Conservation (phyloP, 768 basidiomycete species). For the Baorangia bicolor region DNA sequence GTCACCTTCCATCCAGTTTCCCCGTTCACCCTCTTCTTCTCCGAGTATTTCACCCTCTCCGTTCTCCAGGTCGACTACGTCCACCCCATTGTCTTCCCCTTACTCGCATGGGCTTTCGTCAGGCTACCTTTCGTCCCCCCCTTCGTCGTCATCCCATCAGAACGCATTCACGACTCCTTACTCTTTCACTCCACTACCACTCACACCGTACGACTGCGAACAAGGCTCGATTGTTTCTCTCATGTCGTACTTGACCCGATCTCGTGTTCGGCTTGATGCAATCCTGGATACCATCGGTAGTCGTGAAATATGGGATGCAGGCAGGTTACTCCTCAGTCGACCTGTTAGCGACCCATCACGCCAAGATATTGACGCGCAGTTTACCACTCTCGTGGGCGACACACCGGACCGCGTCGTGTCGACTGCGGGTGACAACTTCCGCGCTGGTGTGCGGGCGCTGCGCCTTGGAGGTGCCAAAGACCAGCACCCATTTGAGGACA, state of each 20-base stretch:
- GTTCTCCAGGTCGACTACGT: conserved; percentile 30
- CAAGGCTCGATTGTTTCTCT: conserved; percentile 25
- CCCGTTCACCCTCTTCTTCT: conserved; percentile 30
- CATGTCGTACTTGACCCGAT: conserved; percentile 26
- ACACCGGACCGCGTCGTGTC: conserved; percentile 62
- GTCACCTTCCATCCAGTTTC: conserved; percentile 25
- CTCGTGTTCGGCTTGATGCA: conserved; percentile 59
- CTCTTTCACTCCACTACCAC: conserved; percentile 31
- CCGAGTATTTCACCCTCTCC: conserved; percentile 34
- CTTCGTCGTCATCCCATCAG: conserved; percentile 28
- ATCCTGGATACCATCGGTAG: conserved; percentile 86
- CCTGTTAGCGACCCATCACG: conserved; percentile 29
- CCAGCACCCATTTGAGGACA: conserved; percentile 25
- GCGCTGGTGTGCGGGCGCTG: conserved; percentile 67
- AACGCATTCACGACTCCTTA: conserved; percentile 29
- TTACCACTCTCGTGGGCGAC: conserved; percentile 82
- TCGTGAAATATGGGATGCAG: conserved; percentile 73
- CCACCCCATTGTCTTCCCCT: conserved; percentile 34
- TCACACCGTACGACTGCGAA: conserved; percentile 29
- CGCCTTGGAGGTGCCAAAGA: conserved; percentile 32
- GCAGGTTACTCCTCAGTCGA: conserved; percentile 55
- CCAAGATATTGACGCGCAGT: conserved; percentile 45
- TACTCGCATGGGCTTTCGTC: conserved; percentile 26
- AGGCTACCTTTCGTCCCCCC: conserved; percentile 21
- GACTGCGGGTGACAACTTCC: conserved; percentile 69